phyloP scores from a whole-genome alignment of 257 asterid genomes.

The Linderniella brevidens region DNA sequence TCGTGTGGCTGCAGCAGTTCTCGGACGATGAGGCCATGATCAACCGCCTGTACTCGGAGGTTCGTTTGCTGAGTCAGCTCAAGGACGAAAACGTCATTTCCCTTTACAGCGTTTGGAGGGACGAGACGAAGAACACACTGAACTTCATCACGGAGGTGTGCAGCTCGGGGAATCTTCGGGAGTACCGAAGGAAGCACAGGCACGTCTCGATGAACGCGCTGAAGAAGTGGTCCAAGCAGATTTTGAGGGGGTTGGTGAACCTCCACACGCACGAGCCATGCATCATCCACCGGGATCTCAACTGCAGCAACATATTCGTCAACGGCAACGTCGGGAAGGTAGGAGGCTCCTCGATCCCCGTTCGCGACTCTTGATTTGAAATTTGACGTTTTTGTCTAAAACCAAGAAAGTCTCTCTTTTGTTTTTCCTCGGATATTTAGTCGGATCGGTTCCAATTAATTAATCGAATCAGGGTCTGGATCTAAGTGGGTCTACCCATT shows the following conservation, averaged over 20 bases:
- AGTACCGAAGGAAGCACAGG: conserved; percentile 2
- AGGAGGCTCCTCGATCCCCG: neutral
- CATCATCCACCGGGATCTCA: conserved; percentile 1
- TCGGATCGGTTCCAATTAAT: too few species aligned
- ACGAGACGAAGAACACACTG: neutral
- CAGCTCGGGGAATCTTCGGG: conserved; percentile 1
- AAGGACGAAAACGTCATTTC: conserved; percentile 1
- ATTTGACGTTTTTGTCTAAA: too few species aligned
- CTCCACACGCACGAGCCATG: conserved; percentile 1
- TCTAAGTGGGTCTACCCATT: too few species aligned
- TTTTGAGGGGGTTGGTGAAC: neutral
- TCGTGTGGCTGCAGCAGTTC: neutral
- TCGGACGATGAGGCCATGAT: neutral
- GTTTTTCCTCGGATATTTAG: too few species aligned
- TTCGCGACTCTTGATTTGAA: too few species aligned
- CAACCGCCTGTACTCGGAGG: conserved; percentile 1
- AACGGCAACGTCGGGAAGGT: conserved; percentile 3
- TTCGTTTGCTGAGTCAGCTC: neutral
- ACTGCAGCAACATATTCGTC: conserved; percentile 2
- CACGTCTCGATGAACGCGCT: neutral
- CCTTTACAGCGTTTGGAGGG: neutral
- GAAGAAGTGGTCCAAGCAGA: conserved; percentile 5
- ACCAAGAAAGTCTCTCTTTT: too few species aligned
- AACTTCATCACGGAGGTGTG: conserved; percentile 3
- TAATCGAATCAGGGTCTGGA: too few species aligned